Evolutionary conservation across 805 yeast genomes (phyloP), one percentile per base, ranked within the genome.

Genomic region (Teunomyces cretensis): DNA sequence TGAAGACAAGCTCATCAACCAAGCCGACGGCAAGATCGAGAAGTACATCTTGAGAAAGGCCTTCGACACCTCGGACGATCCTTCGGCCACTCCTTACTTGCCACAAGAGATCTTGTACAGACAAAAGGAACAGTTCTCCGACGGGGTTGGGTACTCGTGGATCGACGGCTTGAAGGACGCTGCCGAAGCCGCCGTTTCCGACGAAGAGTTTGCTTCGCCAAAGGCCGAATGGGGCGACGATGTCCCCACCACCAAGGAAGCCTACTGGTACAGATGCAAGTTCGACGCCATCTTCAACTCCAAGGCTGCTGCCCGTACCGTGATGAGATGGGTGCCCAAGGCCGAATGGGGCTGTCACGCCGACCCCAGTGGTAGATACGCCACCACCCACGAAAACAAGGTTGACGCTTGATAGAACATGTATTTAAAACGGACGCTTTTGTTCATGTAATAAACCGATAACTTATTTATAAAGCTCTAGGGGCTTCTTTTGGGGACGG

Each of bases 261-360:
- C 99, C 38, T 94, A 90, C 81, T 94, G 96, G 95, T 94, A 94
- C 81, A 86, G 99, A 80, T 79, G 86, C 65, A 88, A 90, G 79
- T 94, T 94, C 61, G 99, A 94, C 71, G 95, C 87, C 61, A 72
- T 88, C 59, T 94, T 90, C 86, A 54, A 61, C 42, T 87, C 91
- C 50, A 83, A 84, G 59, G 94, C 97, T 54, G 99, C 96, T 53
- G 97, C 96, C 48, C 74, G 83, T 33, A 94, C 99, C 14, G 99
- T 94, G 49, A 90, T 88, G 97, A 86, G 99, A 80, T 94, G 99
- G 99, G 74, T 94, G 71, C 99, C 99, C 67, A 94, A 94, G 80
- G 98, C 98, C 52, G 99, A 94, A 70, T 94, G 99, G 99, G 99
- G 99, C 56, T 94, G 99, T 75, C 90, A 91, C 62, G 96, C 85